Percentiles rank a stretch among this genome's conserved stretches.
These are phyloP conservation scores for Pleurostoma richardsiae DNA, from an alignment of 2,329 filamentous ascomycete genomes.

Conservation along the genomic window DNA sequence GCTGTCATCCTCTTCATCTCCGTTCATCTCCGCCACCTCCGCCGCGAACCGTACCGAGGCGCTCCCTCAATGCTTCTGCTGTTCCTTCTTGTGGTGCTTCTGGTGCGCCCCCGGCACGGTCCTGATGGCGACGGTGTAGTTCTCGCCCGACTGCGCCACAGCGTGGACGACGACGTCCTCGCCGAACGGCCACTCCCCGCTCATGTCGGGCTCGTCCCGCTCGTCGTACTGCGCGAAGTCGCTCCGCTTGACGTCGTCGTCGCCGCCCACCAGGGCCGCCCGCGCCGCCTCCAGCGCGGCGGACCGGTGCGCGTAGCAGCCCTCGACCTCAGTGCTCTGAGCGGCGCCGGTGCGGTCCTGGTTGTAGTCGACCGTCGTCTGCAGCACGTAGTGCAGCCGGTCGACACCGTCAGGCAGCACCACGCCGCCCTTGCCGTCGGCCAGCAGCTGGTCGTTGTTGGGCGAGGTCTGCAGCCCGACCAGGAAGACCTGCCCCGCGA, in stretches of 20 bases:
- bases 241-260: constrained; percentile 22
- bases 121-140: constrained; percentile 29
- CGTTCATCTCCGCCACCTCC: too few species aligned
- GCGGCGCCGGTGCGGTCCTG: constrained; percentile 24
- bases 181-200: constrained; percentile 35
- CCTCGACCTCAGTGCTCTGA: constrained; percentile 32
- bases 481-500: constrained; percentile 28
- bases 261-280: constrained; percentile 19
- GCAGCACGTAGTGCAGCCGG: constrained; percentile 33
- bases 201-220: constrained; percentile 15
- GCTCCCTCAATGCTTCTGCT: too few species aligned
- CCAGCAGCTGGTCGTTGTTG: constrained; percentile 24
- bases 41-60: too few species aligned
- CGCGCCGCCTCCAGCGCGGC: constrained; percentile 28
- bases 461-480: constrained; percentile 29
- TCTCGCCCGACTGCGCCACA: constrained; percentile 33
- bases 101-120: constrained; percentile 19
- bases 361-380: constrained; percentile 35
- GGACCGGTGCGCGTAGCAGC: constrained; percentile 24
- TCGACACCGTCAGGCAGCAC: constrained; percentile 17
- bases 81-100: constrained; percentile 11
- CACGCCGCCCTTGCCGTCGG: constrained; percentile 12
- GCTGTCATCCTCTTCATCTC: too few species aligned
- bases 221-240: constrained; percentile 30
- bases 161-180: constrained; percentile 38